These are phyloP conservation scores for Metarhizium guizhouense DNA, from an alignment of 2,329 filamentous ascomycete genomes.

Conservation along the genomic window DNA sequence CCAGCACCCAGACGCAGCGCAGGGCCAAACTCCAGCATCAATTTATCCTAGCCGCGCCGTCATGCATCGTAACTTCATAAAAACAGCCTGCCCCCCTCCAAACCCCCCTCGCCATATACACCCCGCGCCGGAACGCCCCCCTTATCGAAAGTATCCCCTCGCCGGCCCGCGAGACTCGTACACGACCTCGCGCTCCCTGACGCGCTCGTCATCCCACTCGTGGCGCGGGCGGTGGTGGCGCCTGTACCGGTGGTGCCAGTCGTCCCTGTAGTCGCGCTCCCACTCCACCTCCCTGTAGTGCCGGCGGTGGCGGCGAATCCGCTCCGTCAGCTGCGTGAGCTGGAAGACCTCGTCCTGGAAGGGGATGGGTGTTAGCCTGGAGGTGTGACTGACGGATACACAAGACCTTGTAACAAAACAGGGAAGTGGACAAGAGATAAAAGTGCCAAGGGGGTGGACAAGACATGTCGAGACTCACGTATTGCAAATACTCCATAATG, in stretches of 20 bases:
- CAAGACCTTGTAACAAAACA: too few species aligned
- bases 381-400: too few species aligned
- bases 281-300: slow-evolving; percentile 46
- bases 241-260: slow-evolving; percentile 35
- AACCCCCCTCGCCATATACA: too few species aligned
- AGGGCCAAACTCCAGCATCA: too few species aligned
- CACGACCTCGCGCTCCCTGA: slow-evolving; percentile 59
- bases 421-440: too few species aligned
- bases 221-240: slow-evolving; percentile 21
- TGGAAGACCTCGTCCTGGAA: slow-evolving; percentile 77
- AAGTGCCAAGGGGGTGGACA: too few species aligned
- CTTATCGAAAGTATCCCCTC: slow-evolving; percentile 18
- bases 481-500: slow-evolving; percentile 79
- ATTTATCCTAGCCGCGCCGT: too few species aligned
- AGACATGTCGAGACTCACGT: slow-evolving; percentile 48
- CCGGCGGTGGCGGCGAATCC: slow-evolving; percentile 59
- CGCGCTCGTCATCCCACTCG: slow-evolving; percentile 50
- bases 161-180: slow-evolving; percentile 40
- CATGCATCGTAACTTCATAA: too few species aligned
- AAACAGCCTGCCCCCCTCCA: neutral
- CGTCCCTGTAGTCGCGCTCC: slow-evolving; percentile 48
- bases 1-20: too few species aligned
- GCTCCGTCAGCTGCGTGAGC: slow-evolving; percentile 73
- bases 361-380: neutral
- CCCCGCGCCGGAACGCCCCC: neutral